These are phyloP conservation scores for Clarireedia monteithiana DNA, from an alignment of 2,329 filamentous ascomycete species.

Conservation along the genomic window DNA sequence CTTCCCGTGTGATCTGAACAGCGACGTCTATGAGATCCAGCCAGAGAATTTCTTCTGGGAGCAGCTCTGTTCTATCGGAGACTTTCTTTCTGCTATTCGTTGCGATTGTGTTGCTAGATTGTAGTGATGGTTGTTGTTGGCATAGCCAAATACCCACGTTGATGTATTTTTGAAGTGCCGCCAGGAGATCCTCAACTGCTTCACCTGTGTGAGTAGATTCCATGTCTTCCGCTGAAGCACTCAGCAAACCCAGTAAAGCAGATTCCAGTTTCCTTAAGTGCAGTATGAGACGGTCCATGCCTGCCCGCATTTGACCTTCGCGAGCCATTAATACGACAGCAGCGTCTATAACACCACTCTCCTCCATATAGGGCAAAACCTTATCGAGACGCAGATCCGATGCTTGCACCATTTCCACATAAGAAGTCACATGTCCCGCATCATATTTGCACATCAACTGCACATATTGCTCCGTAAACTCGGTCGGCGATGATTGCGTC, in stretches of 20 bases:
- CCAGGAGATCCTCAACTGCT: constrained; percentile 65
- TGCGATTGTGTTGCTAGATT: constrained; percentile 30
- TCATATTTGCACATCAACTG: constrained; percentile 87
- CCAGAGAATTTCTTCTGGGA: constrained; percentile 50
- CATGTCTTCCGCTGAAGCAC: constrained; percentile 48
- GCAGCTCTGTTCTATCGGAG: constrained; percentile 36
- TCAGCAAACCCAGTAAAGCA: constrained; percentile 65
- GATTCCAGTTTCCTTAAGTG: constrained; percentile 76
- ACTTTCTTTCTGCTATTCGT: constrained; percentile 43
- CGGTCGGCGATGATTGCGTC: constrained; percentile 38
- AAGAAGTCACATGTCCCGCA: constrained; percentile 74
- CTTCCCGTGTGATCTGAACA: constrained; percentile 55
- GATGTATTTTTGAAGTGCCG: constrained; percentile 78
- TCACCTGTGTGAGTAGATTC: constrained; percentile 50
- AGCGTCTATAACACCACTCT: constrained; percentile 83
- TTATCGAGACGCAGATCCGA: constrained; percentile 72
- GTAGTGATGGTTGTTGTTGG: constrained; percentile 68
- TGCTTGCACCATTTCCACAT: constrained; percentile 67
- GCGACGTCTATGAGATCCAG: constrained; percentile 52
- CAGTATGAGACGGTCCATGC: constrained; percentile 76
- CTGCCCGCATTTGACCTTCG: constrained; percentile 74
- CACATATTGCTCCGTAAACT: constrained; percentile 76
- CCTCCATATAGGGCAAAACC: constrained; percentile 80
- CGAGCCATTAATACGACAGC: constrained; percentile 85
- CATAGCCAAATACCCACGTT: constrained; percentile 95